Evolutionary conservation across 306 rosid genomes (phyloP).

Genomic region (Cucumis cinereus): DNA sequence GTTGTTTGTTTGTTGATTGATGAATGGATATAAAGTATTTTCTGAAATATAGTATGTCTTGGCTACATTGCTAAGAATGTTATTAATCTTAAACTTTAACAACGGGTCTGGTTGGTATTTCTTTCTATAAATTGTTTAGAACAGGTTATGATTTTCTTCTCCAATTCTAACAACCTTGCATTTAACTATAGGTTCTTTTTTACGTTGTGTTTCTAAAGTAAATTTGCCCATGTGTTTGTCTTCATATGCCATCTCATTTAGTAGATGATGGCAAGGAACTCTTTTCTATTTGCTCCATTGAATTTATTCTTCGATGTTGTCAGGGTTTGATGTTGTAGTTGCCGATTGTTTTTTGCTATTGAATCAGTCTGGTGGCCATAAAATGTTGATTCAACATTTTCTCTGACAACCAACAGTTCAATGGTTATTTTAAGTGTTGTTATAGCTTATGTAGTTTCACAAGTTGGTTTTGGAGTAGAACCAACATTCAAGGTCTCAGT

Average conservation of each 20-base stretch:
- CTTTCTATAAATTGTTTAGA: not conserved
- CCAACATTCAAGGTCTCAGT: conserved; percentile 82
- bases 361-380: conserved; percentile 92
- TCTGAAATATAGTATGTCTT: not conserved
- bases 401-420: conserved; percentile 75
- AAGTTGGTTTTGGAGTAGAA: conserved; percentile 78
- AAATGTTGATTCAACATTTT: conserved; percentile 40
- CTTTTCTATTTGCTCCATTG: not conserved
- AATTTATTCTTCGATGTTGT: conserved; percentile 5
- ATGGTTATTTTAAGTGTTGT: conserved; percentile 92
- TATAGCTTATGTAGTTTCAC: conserved; percentile 71
- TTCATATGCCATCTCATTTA: not conserved
- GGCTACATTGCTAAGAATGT: not conserved
- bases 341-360: conserved; percentile 89
- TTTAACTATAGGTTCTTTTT: not conserved
- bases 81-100: not conserved
- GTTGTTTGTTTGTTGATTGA: not conserved
- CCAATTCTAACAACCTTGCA: no score
- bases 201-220: not conserved
- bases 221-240: not conserved
- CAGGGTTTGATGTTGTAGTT: conserved; percentile 93
- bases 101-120: not conserved
- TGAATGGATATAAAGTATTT: not conserved
- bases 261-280: not conserved
- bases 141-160: no score